These are phyloP conservation scores for Leishmania major DNA, from an alignment of 208 protist genomes.

Conservation along the genomic window DNA sequence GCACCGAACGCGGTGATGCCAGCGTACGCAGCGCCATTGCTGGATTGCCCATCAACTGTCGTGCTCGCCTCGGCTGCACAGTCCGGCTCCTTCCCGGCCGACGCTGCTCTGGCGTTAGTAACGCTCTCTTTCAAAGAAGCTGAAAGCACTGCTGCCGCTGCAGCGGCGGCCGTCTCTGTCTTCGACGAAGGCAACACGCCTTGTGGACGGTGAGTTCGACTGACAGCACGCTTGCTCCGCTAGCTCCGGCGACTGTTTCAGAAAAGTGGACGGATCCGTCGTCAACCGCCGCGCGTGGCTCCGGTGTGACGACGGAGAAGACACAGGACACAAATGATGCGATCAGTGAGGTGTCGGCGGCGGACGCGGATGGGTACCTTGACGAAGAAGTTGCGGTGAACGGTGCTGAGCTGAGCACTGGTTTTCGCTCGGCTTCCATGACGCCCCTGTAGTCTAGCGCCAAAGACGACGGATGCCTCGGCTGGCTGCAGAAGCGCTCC, in stretches of 20 bases:
- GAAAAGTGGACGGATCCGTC: background rate
- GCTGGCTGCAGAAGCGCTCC: constrained; percentile 70
- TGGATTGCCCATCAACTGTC: constrained; percentile 5
- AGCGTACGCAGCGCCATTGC: background rate
- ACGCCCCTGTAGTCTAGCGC: background rate
- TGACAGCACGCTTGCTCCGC: background rate
- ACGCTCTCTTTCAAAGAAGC: background rate
- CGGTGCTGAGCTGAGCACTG: constrained; percentile 2
- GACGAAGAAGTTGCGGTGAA: constrained; percentile 11
- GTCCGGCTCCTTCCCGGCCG: background rate
- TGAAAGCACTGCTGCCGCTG: background rate
- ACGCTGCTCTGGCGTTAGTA: background rate
- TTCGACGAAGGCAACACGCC: background rate
- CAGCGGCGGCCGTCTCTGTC: background rate
- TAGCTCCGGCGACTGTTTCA: background rate
- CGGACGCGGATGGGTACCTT: background rate
- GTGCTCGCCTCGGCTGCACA: background rate
- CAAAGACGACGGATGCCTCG: constrained; percentile 34
- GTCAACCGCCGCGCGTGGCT: background rate
- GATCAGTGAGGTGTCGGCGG: background rate
- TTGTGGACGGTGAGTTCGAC: background rate
- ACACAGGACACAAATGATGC: background rate
- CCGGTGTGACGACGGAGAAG: background rate
- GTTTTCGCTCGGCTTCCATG: background rate
- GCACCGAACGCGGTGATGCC: constrained; percentile 1